Evolutionary conservation across 495 filamentous ascomycete genomes (phyloP), one percentile per base, ranked within the genome.

Genomic region (Zalerion maritima): DNA sequence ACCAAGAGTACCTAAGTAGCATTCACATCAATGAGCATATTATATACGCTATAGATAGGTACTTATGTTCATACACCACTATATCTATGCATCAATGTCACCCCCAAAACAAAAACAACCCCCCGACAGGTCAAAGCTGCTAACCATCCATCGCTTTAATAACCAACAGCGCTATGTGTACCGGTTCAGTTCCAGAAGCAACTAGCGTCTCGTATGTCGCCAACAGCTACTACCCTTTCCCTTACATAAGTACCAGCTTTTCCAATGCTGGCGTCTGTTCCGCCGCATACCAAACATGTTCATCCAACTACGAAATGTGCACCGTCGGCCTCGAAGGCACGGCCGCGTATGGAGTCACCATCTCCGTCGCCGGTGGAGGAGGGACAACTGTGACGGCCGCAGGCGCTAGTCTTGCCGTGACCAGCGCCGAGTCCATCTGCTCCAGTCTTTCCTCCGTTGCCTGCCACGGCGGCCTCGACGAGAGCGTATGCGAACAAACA

Each of bases 221-320:
- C 22, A 73, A 75, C 40, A 30, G 47, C 11, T 73, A 61, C 47
- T 85, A 75, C 43, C 65, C 73, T 8, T 82, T 80, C 45, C 56
- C 75, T 18, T 66, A 64, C 40, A 60, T 81, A 31, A 70, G 73
- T 18, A 82, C 78, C 1, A 64, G 63, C 23, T 81, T 81, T 37
- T 43, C 56, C 26, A 69, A 79, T 36, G 51, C 64, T 11, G 67
- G 57, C n/a, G 57, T 58, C 6, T 85, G 79, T 53, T 67, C 74
- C 1, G 67, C 71, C 8, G 78, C 78, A 40, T 69, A 75, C 47
- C 68, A 60, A 21, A 57, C 67, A 26, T 85, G 78, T 45, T 58
- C 69, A 42, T 60, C 55, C 19, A 75, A 80, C 42, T 78, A 73
- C 41, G 52, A 56, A 11, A 63, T 58, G 17, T 85, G 79, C 41